Evolutionary conservation across 2,329 filamentous ascomycete species (phyloP).

Genomic region (Colletotrichum sp.): DNA sequence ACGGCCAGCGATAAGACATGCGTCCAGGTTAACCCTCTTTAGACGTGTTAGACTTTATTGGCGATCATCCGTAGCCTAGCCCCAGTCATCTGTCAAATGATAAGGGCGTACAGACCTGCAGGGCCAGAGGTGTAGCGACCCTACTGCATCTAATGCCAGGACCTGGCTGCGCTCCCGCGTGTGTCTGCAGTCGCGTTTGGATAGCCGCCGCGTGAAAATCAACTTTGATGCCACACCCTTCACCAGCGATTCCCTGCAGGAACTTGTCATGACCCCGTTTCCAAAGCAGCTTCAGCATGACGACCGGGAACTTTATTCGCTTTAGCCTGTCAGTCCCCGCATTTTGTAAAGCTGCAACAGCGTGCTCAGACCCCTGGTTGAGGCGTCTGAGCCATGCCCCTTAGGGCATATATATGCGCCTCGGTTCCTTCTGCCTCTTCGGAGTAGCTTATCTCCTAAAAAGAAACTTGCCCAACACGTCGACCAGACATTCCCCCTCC

Average conservation of each 20-base stretch:
- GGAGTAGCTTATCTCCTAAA: background rate
- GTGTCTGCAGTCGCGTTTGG: background rate
- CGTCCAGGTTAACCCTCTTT: background rate
- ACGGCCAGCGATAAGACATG: background rate
- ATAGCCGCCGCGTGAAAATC: background rate
- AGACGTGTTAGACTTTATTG: background rate
- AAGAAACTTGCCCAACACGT: background rate
- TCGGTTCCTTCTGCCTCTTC: background rate
- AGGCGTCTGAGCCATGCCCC: background rate
- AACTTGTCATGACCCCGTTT: background rate
- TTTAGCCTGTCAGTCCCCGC: background rate
- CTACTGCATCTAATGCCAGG: background rate
- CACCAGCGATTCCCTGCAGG: background rate
- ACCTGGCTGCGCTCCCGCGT: background rate
- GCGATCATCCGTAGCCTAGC: background rate
- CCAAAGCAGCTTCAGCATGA: background rate
- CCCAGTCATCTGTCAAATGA: background rate
- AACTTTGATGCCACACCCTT: background rate
- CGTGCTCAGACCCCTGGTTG: background rate
- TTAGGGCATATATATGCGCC: constrained; percentile 18
- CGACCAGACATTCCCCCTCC: background rate
- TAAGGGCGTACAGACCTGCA: background rate
- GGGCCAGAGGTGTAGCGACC: background rate
- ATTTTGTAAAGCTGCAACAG: background rate
- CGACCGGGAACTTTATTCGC: background rate